Conservation (phyloP, 1,284 basidiomycete species). For the Cutaneotrichosporon arboriforme region DNA sequence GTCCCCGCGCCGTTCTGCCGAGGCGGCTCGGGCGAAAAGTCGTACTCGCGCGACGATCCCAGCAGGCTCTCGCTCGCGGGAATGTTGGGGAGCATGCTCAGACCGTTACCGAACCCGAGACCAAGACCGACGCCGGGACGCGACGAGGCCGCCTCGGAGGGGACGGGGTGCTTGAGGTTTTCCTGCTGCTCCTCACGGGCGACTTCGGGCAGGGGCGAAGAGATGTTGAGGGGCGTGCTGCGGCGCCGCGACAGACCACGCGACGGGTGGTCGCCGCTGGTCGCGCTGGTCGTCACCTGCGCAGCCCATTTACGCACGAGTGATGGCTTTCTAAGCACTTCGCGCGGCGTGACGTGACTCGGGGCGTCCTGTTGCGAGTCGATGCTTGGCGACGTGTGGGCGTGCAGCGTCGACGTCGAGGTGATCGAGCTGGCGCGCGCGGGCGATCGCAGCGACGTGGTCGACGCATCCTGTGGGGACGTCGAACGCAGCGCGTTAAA, state of each 20-base stretch:
- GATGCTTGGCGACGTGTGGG: neutral
- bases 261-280: neutral
- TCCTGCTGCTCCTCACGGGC: neutral
- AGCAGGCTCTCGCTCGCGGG: neutral
- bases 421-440: slow-evolving; percentile 7
- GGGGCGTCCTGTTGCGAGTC: neutral
- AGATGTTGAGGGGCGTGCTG: neutral
- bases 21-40: neutral
- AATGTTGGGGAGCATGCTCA: neutral
- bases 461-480: neutral
- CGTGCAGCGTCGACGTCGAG: slow-evolving; percentile 2
- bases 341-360: neutral
- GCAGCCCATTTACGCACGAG: slow-evolving; percentile 19
- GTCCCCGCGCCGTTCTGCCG: neutral
- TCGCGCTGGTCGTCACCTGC: slow-evolving; percentile 6
- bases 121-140: neutral
- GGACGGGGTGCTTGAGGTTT: neutral
- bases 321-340: slow-evolving; percentile 13
- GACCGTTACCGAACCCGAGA: neutral
- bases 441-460: slow-evolving; percentile 2
- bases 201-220: neutral
- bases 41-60: neutral
- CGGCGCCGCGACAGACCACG: neutral
- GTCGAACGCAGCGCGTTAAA: neutral
- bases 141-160: neutral